phyloP scores from a whole-genome alignment of 805 yeast genomes.

The Cyberlindnera bimundalis region DNA sequence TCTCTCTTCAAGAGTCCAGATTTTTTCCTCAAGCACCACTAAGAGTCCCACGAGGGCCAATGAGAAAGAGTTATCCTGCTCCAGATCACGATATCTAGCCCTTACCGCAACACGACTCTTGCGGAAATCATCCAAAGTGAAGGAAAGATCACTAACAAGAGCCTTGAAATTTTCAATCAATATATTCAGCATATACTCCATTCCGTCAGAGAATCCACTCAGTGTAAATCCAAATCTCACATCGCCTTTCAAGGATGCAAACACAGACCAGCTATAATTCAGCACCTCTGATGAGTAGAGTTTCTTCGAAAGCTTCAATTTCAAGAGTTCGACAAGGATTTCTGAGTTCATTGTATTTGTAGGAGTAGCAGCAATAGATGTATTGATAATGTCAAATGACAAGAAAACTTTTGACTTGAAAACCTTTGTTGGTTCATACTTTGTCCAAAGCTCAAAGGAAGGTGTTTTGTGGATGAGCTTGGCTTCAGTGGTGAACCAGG shows the following conservation, averaged over 20 bases:
- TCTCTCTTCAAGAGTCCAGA: conserved; percentile 54
- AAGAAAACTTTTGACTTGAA: conserved; percentile 35
- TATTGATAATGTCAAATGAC: conserved; percentile 43
- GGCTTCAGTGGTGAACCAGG: conserved; percentile 32
- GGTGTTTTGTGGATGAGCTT: conserved; percentile 32
- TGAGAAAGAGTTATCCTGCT: conserved; percentile 42
- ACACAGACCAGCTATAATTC: conserved; percentile 55
- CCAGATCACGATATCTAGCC: conserved; percentile 42
- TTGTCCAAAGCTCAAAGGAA: conserved; percentile 50
- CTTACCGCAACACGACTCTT: conserved; percentile 47
- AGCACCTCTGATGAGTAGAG: conserved; percentile 54
- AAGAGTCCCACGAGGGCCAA: conserved; percentile 48
- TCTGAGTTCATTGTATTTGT: conserved; percentile 47
- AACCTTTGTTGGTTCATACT: conserved; percentile 32
- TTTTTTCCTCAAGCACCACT: conserved; percentile 51
- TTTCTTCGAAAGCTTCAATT: conserved; percentile 34
- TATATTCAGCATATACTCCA: conserved; percentile 31
- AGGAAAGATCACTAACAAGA: conserved; percentile 15
- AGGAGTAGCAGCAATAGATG: conserved; percentile 33
- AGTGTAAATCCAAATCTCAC: conserved; percentile 49
- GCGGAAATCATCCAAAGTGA: conserved; percentile 37
- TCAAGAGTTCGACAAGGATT: conserved; percentile 47
- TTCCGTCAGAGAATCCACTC: conserved; percentile 48
- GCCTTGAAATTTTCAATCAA: conserved; percentile 34
- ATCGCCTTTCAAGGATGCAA: conserved; percentile 52